These are phyloP conservation scores for Cryphonectria nitschkei DNA, from an alignment of 2,329 filamentous ascomycete species.

Conservation along the genomic window DNA sequence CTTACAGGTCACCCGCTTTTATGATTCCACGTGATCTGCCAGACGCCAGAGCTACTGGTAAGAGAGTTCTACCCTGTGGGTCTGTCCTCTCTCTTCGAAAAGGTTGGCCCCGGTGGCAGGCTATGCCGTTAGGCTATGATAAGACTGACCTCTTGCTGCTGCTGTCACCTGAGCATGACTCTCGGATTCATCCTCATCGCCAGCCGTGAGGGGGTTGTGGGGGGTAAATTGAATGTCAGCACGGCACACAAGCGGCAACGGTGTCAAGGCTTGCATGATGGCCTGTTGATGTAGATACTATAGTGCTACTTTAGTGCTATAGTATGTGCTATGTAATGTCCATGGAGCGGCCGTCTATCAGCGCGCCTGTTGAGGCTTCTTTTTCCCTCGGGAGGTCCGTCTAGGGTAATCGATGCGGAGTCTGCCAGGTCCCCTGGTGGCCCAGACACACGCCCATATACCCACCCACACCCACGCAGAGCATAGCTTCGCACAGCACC, in stretches of 20 bases:
- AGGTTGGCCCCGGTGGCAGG: not conserved
- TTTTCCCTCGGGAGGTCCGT: not conserved
- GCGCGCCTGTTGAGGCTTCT: not conserved
- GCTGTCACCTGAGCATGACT: not conserved
- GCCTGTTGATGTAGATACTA: not conserved
- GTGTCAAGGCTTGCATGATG: not conserved
- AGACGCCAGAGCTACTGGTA: not conserved
- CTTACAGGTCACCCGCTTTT: not conserved
- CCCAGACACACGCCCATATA: not conserved
- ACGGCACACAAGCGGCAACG: not conserved
- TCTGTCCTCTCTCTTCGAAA: not conserved
- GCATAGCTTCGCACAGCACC: not conserved
- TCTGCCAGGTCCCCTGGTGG: constrained; percentile 3
- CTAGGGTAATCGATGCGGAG: constrained; percentile 21
- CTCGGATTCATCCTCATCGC: no score
- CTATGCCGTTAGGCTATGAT: not conserved
- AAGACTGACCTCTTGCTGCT: not conserved
- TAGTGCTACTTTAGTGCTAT: not conserved
- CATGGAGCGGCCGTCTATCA: not conserved
- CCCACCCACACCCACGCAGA: not conserved
- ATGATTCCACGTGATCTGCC: not conserved
- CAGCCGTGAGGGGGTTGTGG: not conserved
- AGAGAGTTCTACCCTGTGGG: not conserved
- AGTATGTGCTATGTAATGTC: not conserved
- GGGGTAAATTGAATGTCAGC: not conserved